Conservation (phyloP, 805 yeast genomes). For the Isabelozyma heimii region DNA sequence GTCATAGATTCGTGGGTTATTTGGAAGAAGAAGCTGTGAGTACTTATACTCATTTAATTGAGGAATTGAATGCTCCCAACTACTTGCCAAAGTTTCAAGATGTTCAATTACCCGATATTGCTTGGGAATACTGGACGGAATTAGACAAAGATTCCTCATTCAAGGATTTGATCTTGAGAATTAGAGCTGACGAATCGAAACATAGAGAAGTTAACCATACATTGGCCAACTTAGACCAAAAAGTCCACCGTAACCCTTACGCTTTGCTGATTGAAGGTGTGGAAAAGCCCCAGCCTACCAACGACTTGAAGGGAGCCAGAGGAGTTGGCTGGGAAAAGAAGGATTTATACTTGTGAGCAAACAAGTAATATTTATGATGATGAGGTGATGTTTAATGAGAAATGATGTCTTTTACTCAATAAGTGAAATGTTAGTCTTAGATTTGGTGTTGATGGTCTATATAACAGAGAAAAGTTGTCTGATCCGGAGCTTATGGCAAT, state of each 20-base stretch:
- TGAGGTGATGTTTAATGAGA: too few relatives aligned
- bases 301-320: constrained; percentile 29
- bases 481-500: too few relatives aligned
- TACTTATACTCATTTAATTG: constrained; percentile 59
- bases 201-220: constrained; percentile 81
- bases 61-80: constrained; percentile 51
- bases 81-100: constrained; percentile 47
- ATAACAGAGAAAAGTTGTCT: too few relatives aligned
- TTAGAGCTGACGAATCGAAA: constrained; percentile 77
- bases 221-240: constrained; percentile 58
- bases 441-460: too few relatives aligned
- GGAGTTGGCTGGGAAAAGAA: constrained; percentile 42
- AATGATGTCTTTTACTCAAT: too few relatives aligned
- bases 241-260: constrained; percentile 64
- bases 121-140: constrained; percentile 60
- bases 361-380: too few relatives aligned
- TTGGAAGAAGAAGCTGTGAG: constrained; percentile 74
- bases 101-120: constrained; percentile 53
- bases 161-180: constrained; percentile 55
- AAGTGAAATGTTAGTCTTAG: too few relatives aligned
- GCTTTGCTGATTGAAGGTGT: constrained; percentile 42
- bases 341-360: constrained; percentile 22
- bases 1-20: constrained; percentile 77
- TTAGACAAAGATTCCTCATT: constrained; percentile 51
- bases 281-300: constrained; percentile 34